Conservation (phyloP, 495 filamentous ascomycete genomes). For the Xylaria cubensis region DNA sequence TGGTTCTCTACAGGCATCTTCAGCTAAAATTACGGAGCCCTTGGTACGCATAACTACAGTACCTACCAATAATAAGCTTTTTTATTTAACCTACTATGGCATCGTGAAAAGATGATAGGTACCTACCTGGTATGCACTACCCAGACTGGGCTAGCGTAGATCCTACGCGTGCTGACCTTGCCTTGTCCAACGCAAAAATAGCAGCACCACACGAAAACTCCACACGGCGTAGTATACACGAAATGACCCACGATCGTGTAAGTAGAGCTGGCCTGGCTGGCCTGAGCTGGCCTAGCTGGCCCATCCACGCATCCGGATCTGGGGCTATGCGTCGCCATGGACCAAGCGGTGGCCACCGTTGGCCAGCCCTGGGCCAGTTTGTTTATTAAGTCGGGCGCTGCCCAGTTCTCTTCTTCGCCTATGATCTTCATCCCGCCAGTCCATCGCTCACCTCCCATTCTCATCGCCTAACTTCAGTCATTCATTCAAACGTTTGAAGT, state of each 20-base stretch:
- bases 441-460: constrained; percentile 26
- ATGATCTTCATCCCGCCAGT: constrained; percentile 31
- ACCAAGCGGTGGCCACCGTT: neutral
- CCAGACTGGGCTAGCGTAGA: neutral
- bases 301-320: constrained; percentile 15
- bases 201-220: neutral
- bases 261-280: too few species aligned
- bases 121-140: neutral
- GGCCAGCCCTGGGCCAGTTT: neutral
- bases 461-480: constrained; percentile 41
- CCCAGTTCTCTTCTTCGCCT: constrained; percentile 6
- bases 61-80: neutral
- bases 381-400: constrained; percentile 21
- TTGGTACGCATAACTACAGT: neutral
- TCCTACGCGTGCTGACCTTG: constrained; percentile 17
- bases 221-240: neutral
- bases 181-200: constrained; percentile 13
- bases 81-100: too few species aligned
- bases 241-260: constrained; percentile 18
- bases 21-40: neutral
- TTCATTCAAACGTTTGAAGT: constrained; percentile 37
- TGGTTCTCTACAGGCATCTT: too few species aligned
- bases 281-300: neutral
- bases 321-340: neutral
- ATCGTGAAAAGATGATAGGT: neutral